Base-by-base conservation (phyloP, 345 rosid species). In the Syzygium aromaticum region DNA sequence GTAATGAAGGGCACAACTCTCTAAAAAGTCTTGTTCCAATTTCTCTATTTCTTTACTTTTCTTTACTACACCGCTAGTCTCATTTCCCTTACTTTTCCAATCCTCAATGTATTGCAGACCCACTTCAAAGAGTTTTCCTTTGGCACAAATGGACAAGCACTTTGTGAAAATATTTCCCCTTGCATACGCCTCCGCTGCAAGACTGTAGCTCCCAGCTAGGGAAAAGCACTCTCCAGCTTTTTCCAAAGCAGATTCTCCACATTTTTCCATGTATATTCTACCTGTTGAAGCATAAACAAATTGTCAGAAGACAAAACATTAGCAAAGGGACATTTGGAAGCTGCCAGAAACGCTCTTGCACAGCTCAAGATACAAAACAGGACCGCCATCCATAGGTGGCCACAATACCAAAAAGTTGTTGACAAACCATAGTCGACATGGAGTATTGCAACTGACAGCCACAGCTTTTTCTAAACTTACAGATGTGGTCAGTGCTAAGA, bases 261-360 rank as follows among this genome's bases (percentile, higher is more conserved):
- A 87, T 54, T 87, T 82, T 46, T 87, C 88, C 7, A 90, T 33
- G 51, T 89, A 93, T 33, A 91, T 88, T 49, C 61, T 88, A n/a
- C 92, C 95, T 93, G 91, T 84, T 84, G 53, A 84, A 51, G 54
- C 53, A 84, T 30, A 84, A 28, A 84, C 6, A 11, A 22, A 67
- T 67, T 8, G 30, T 40, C 19, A 14, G 64, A 15, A 3, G 51
- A 53, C 22, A 85, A 16, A 85, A 28, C 43, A 6, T 85, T 85
- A 54, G 49, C 52, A 56, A 33, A 38, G 28, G 56, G 51, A 51
- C 49, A 85, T 27, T 85, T 17, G 59, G 49, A 54, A 85, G 59
- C 8, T 23, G 86, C 49, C 64, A 85, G 51, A n/a, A 17, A 17
- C 33, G 46, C 78, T 67, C 46, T 67, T 67, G 78, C 11, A 67